phyloP scores from a whole-genome alignment of 169 alveolate genomes.

The Plasmodium vivax region DNA sequence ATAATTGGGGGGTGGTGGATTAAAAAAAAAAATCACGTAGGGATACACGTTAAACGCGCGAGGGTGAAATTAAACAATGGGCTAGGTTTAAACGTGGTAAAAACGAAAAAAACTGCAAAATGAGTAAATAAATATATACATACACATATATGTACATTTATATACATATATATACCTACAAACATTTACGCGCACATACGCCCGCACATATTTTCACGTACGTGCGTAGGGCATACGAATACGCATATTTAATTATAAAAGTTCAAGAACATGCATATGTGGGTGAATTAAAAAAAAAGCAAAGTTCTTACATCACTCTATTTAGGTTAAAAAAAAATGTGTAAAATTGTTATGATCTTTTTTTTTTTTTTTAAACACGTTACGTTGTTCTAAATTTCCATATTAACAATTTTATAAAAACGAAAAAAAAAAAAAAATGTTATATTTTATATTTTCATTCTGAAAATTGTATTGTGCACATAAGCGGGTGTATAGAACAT shows the following conservation, averaged over 20 bases:
- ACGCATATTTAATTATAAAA: constrained; percentile 33
- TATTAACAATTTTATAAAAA: constrained; percentile 8
- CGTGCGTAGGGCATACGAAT: neutral
- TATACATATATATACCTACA: neutral
- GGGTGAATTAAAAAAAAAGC: neutral
- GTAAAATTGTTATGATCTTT: neutral
- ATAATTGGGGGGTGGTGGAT: neutral
- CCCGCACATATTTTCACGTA: neutral
- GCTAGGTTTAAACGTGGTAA: neutral
- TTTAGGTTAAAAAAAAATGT: neutral
- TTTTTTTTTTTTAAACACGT: constrained; percentile 16
- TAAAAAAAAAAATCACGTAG: constrained; percentile 8
- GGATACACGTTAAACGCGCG: neutral
- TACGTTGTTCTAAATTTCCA: constrained; percentile 12
- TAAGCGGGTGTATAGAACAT: neutral
- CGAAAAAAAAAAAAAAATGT: constrained; percentile 3
- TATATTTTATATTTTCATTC: constrained; percentile 4
- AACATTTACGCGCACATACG: neutral
- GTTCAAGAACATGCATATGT: neutral
- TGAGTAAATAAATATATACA: neutral
- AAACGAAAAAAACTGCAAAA: constrained; percentile 2
- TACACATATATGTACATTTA: neutral
- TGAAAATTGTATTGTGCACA: neutral
- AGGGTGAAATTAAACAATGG: constrained; percentile 17
- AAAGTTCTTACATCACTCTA: neutral